Base-by-base conservation (phyloP, 768 basidiomycete genomes). In the Mycena venus region DNA sequence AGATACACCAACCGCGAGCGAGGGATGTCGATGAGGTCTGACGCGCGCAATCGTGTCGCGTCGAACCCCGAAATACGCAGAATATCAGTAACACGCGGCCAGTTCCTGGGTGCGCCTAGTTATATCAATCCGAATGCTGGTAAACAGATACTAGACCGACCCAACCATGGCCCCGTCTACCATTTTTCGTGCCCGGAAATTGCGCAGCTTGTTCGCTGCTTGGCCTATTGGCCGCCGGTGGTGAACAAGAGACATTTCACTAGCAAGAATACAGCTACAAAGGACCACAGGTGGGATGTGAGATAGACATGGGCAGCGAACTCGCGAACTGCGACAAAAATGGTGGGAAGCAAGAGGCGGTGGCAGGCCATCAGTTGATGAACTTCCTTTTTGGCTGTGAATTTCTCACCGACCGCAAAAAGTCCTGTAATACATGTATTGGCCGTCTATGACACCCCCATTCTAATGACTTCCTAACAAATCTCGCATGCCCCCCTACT, bases 21-120 rank as follows among this genome's bases (percentile, higher is more conserved):
- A 3, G 58, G 68, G 15, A 61, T 19, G 47, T 69, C 59, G 42
- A 69, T 69, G 17, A 32, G 34, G 32, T 69, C 68, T n/a, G 68
- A 69, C 10, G 4, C 23, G 23, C 40, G 68, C 44, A 69, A 32
- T 12, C 68, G 40, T 25, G 42, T 61, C 42, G 68, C 42, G 36
- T 69, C 58, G 47, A 69, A 69, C n/a, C 42, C 47, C 2, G 68
- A 69, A 4, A 69, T 29, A 0, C 25, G 68, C 14, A 60, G 23
- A 8, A 69, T 21, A 25, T 59, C 2, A 4, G 27, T 14, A 8
- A 32, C 29, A 14, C 68, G 68, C 2, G 21, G 44, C 68, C 68
- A 69, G 27, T 68, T 27, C 55, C 66, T 63, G 17, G 42, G 17
- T 8, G 4, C 12, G 21, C 15, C 31, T 4, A 14, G 38, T 63